These are phyloP conservation scores for Spathaspora hagerdaliae DNA, from an alignment of 805 yeast species.

Conservation along the genomic window DNA sequence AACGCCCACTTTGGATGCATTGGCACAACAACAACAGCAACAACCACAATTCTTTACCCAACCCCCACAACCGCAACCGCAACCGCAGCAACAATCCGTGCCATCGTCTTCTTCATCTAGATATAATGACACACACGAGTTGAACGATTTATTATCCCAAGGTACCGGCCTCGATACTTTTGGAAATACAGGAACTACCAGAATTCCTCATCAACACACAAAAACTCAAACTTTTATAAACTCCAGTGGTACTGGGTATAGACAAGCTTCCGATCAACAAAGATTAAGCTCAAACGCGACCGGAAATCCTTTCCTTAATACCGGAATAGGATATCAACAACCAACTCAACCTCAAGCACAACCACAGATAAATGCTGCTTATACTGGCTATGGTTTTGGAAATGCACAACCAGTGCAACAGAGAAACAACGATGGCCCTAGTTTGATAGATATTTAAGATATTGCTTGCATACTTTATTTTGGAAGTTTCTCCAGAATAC, in stretches of 20 bases:
- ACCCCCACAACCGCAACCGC: slow-evolving; percentile 14
- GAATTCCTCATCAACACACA: slow-evolving; percentile 93
- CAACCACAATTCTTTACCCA: slow-evolving; percentile 27
- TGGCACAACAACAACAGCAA: slow-evolving; percentile 23
- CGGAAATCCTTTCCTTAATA: slow-evolving; percentile 59
- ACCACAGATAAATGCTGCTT: slow-evolving; percentile 59
- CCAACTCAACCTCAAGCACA: slow-evolving; percentile 22
- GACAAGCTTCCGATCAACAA: slow-evolving; percentile 35
- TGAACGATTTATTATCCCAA: slow-evolving; percentile 72
- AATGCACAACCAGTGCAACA: slow-evolving; percentile 49
- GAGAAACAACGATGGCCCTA: slow-evolving; percentile 37
- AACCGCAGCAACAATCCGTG: slow-evolving; percentile 18
- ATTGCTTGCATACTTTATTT: background rate
- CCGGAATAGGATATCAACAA: slow-evolving; percentile 47
- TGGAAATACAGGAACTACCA: slow-evolving; percentile 78
- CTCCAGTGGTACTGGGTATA: slow-evolving; percentile 83
- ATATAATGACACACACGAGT: slow-evolving; percentile 51
- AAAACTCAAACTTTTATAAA: slow-evolving; percentile 75
- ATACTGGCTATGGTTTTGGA: slow-evolving; percentile 95
- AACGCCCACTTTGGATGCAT: slow-evolving; percentile 24
- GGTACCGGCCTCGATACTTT: slow-evolving; percentile 94
- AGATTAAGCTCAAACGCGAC: slow-evolving; percentile 35
- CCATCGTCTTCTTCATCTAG: slow-evolving; percentile 24
- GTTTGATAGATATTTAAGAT: slow-evolving; percentile 41
- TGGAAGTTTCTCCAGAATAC: no score